Evolutionary conservation across 208 protist genomes (phyloP), one percentile per base, ranked within the genome.

Genomic region (Trypanosoma theileri): DNA sequence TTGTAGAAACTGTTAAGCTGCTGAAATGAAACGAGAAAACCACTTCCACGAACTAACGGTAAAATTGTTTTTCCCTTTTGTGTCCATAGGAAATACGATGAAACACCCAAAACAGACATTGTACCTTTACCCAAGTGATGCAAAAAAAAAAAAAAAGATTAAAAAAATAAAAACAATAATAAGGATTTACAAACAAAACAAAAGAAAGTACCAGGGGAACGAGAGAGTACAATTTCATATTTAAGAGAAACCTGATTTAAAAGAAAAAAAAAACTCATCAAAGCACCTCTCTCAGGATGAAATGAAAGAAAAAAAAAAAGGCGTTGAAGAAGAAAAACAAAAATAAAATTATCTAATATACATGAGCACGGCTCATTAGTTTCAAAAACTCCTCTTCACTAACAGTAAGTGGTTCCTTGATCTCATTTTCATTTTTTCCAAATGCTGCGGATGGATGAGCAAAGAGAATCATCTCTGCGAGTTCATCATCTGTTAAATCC

Each of bases 381-480:
- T 83, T 84, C 56, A 98, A 70, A 65, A 98, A 99, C 41, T 99
- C 96, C 17, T 96, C 87, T 74, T 98, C 91, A 26, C 71, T 88
- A n/a, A 99, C 89, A 10, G 73, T 78, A 13, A 91, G 46, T 3
- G 78, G 61, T 13, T 93, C 86, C 57, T 84, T 84, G 16, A 81
- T 77, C 31, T 89, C 90, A 42, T 81, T 83, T 55, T 91, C 83
- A 1, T 71, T 63, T 66, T 73, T 69, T 58, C 71, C 68, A 55
- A 61, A 80, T 66, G 90, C 73, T 28, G 75, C 71, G 40, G 91
- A 81, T 17, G 73, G 31, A 51, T 97, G 92, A 13, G 95, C 93
- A 76, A 98, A 97, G 14, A 98, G 85, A 62, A 99, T 95, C 97
- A 99, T 99, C 67, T 98, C 96, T 52, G 90, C 72, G 42, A 99